Base-by-base conservation (phyloP, 164 flowering plant genomes). In the Kingdonia uniflora region DNA sequence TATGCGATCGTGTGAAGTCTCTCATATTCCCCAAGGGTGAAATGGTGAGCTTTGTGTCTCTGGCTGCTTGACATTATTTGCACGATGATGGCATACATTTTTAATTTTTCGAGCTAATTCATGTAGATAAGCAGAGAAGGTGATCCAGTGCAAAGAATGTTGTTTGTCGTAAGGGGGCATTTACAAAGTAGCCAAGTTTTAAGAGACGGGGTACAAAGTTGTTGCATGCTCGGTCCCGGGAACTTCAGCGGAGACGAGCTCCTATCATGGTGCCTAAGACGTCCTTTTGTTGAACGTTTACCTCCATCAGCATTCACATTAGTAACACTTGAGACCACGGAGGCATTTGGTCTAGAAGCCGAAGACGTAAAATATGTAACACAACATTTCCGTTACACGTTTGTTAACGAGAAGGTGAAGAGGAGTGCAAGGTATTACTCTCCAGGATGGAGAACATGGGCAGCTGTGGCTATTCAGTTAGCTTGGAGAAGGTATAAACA, bases 371-470 rank as follows among this genome's bases (percentile, higher is more conserved):
- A 84, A 59, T 92, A 92, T 52, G 98, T 92, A 41, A 92, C 98
- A 0, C 96, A 87, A 45, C 98, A 92, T 65, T 92, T 92, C 42
- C 63, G 96, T 6, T 91, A 87, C 80, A 92, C 90, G 0, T 92
- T 92, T 58, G 80, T 84, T 35, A 92, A 76, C 11, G 98, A 92
- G 35, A 85, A 65, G 51, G 87, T 87, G 46, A 84, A 74, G 71
- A 70, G 98, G 17, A 87, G 95, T 40, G 96, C 98, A 2, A 58
- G 96, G 24, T 87, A 92, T 40, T 92, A 87, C 63, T 92, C 98
- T 0, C 95, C 95, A 0, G 94, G 98, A 5, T 92, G 98, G 98
- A 68, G 98, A 43, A 92, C 98, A 11, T 85, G 98, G 98, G 96
- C 91, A 0, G 90, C 91, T 1, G 96, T 92, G 22, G 96, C 98